Evolutionary conservation across 768 basidiomycete genomes (phyloP).

Genomic region (Phlebiopsis flavidoalba): DNA sequence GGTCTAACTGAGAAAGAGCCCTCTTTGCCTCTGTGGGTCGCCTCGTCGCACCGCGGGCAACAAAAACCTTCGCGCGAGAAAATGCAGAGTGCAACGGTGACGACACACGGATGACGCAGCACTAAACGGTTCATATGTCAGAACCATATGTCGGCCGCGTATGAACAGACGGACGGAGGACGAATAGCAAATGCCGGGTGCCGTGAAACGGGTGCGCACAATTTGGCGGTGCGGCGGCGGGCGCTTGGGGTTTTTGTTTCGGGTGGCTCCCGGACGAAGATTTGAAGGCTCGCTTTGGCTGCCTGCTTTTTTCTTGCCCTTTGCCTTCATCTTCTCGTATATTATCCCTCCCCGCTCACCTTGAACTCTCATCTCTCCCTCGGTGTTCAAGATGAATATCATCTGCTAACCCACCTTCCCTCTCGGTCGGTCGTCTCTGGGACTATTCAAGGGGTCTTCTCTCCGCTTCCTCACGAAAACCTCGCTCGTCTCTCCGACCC

Average conservation of each 20-base stretch:
- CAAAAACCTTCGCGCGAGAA: background rate
- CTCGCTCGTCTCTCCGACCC: slow-evolving; percentile 6
- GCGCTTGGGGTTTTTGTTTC: slow-evolving; percentile 1
- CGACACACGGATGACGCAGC: background rate
- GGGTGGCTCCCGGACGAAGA: background rate
- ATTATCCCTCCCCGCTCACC: background rate
- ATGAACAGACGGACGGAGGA: background rate
- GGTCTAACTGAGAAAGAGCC: no score
- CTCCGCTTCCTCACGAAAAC: slow-evolving; percentile 2
- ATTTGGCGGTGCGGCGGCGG: background rate
- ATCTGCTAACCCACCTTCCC: slow-evolving; percentile 8
- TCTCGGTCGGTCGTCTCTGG: slow-evolving; percentile 8
- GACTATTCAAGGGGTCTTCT: slow-evolving; percentile 6
- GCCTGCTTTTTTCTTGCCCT: background rate
- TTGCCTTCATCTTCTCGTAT: background rate
- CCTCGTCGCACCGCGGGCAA: no score
- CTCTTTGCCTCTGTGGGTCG: no score
- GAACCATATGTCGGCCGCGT: background rate
- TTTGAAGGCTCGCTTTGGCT: background rate
- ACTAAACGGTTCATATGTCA: background rate
- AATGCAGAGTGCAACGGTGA: background rate
- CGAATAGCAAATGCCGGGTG: background rate
- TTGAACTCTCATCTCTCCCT: background rate
- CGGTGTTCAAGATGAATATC: slow-evolving; percentile 9
- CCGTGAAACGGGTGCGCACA: background rate